Evolutionary conservation across 768 basidiomycete species (phyloP), one percentile per base, ranked within the genome.

Genomic region (Piloderma croceum): DNA sequence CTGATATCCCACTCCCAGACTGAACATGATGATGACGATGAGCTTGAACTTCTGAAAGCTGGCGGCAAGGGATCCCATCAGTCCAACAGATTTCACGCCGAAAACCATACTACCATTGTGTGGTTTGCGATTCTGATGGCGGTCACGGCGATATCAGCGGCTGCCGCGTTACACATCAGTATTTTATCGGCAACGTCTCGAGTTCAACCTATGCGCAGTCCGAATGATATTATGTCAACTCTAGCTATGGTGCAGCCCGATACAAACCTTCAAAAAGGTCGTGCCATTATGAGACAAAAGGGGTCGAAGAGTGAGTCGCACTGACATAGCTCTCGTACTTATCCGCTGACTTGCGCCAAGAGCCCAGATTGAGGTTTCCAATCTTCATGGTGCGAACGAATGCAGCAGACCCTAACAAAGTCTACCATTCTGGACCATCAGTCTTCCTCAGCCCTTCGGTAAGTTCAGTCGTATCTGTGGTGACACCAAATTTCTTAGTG

Each of bases 301-400:
- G n/a, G n/a, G n/a, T 42, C 40, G 13, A 41, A 49, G 38, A 42
- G 41, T 39, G 33, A 15, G 44, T 38, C 24, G n/a, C 7, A 17
- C 12, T 3, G 36, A 3, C 2, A 24, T 18, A 37, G 9, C 0
- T 27, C 34, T 31, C 4, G 11, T 21, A n/a, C 7, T 9, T 34
- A 13, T 2, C n/a, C 9, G 15, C 2, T 2, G 6, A 5, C 24
- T 7, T 21, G 20, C 6, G 18, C 11, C 13, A 27, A 46, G 48
- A 35, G 34, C 44, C 44, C 15, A 25, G 38, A 27, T 46, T 49
- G 48, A 23, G 45, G 23, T 49, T 49, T 19, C 48, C 48, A 3
- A 31, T n/a, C 10, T 39, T 17, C 6, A 40, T 49, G 15, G 29
- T 29, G n/a, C 45, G 45, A 7, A 45, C 33, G 3, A 49, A 43